A percentile compares a stretch with the other conserved stretches of the same genome.
Conservation (phyloP, 768 basidiomycete genomes). For the Psilocybe azurescens region DNA sequence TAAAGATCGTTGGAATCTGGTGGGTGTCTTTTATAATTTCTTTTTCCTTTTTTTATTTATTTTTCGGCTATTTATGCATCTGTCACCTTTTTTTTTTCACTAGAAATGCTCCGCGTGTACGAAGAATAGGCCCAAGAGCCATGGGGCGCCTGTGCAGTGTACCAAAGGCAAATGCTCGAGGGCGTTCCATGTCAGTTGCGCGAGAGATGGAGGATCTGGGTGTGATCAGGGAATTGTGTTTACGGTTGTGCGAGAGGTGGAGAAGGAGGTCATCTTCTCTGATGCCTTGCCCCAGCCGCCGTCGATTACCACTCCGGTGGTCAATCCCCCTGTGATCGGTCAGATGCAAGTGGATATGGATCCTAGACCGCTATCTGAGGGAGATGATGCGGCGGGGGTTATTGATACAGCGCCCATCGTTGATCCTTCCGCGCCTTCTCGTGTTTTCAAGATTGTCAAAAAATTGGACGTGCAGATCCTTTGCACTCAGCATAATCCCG, state of each 20-base stretch:
- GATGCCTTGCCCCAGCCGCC: constrained; percentile 34
- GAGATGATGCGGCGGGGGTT: constrained; percentile 2
- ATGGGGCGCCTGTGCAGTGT: constrained; percentile 90
- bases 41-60: constrained; percentile 3
- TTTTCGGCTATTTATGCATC: not conserved
- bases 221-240: constrained; percentile 60
- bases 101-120: constrained; percentile 92
- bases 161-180: constrained; percentile 93
- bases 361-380: constrained; percentile 5
- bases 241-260: constrained; percentile 66
- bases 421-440: constrained; percentile 18
- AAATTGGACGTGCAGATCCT: constrained; percentile 78
- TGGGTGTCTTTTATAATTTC: constrained; percentile 40
- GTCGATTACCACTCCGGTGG: constrained; percentile 15
- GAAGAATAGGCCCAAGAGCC: constrained; percentile 67
- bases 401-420: constrained; percentile 11
- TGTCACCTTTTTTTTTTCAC: constrained; percentile 3
- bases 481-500: constrained; percentile 91
- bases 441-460: constrained; percentile 69
- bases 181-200: constrained; percentile 94
- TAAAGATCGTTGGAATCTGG: constrained; percentile 92
- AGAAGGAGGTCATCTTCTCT: constrained; percentile 80
- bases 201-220: constrained; percentile 51
- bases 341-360: constrained; percentile 38
- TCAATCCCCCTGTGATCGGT: constrained; percentile 10